Base-by-base conservation (phyloP, 1,284 basidiomycete species). In the Cutaneotrichosporon sp. region DNA sequence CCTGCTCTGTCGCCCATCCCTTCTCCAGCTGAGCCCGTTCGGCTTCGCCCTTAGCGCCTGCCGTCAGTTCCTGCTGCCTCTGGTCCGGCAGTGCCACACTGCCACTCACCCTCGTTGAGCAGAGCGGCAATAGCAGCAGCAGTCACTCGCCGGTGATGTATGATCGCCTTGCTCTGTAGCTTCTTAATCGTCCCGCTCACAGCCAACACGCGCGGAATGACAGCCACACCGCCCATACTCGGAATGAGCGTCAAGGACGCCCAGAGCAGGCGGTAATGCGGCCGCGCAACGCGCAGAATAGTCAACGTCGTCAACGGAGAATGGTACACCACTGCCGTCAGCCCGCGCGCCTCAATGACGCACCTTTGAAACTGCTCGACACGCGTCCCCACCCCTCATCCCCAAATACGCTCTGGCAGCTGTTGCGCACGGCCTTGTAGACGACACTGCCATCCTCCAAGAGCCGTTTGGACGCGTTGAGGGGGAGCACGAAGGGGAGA, bases 321-420 rank as follows among this genome's bases (percentile, higher is more conserved):
- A 51, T 71, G 61, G 50, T 72, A 74, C 26, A 70, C 52, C 5
- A 74, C 72, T 74, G 59, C 3, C 29, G 22, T 19, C 44, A 51
- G 50, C 35, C 22, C 3, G 5, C 4, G 20, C 10, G 6, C 38
- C 10, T 16, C 5, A 14, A 25, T 4, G 20, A 27, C 67, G 49
- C 53, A 73, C 71, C 70, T 48, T 62, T 63, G 48, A 73, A 68
- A 29, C 57, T 62, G 47, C 65, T 67, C 8, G 67, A 65, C 5
- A 73, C 52, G n/a, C 71, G 52, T 0, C 65, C 67, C 71, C 71
- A 73, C 0, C 71, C 71, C 55, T 73, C 71, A 56, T 73, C 71
- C 4, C 71, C 71, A 51, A 68, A 73, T n/a, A 70, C 62, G 22
- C 61, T 61, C 49, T 63, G 60, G 16, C 68, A 61, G 10, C 47